Evolutionary conservation across 352 stramenopile genomes (phyloP).

Genomic region (Achlya hypogyna): DNA sequence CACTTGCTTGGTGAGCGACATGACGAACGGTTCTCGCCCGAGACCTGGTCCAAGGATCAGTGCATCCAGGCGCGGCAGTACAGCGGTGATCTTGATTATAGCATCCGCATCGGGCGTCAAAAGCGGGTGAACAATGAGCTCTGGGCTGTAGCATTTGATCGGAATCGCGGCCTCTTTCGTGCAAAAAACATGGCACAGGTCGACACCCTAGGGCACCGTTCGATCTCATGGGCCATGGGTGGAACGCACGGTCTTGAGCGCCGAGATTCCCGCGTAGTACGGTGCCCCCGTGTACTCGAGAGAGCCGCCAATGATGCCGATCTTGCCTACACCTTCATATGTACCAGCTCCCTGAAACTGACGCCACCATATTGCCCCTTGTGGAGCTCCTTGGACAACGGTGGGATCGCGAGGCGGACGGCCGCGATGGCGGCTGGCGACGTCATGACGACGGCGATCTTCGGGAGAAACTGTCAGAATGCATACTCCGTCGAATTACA

Average conservation of each 20-base stretch:
- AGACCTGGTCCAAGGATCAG: conserved; percentile 91
- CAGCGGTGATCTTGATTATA: conserved; percentile 29
- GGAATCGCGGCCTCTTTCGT: conserved; percentile 88
- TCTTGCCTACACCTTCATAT: conserved; percentile 35
- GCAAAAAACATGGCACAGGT: conserved; percentile 94
- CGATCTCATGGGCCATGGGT: background rate
- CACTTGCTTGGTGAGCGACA: conserved; percentile 67
- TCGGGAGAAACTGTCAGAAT: background rate
- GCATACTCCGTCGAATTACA: no score
- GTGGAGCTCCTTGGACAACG: conserved; percentile 47
- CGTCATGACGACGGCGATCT: background rate
- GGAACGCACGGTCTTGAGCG: conserved; percentile 75
- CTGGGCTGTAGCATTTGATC: conserved; percentile 97
- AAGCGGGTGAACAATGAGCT: conserved; percentile 91
- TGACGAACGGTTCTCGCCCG: conserved; percentile 83
- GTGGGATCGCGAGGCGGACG: conserved; percentile 31
- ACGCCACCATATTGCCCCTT: conserved; percentile 68
- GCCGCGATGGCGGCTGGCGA: background rate
- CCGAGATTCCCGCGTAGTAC: conserved; percentile 93
- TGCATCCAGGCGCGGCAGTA: conserved; percentile 59
- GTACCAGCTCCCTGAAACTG: background rate
- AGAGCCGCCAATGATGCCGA: conserved; percentile 94
- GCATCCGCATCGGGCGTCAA: conserved; percentile 43
- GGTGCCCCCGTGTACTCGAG: conserved; percentile 96
- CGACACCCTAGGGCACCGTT: conserved; percentile 56